These are phyloP conservation scores for Trichoderma guizhouense DNA, from an alignment of 2,329 filamentous ascomycete species.

Conservation along the genomic window DNA sequence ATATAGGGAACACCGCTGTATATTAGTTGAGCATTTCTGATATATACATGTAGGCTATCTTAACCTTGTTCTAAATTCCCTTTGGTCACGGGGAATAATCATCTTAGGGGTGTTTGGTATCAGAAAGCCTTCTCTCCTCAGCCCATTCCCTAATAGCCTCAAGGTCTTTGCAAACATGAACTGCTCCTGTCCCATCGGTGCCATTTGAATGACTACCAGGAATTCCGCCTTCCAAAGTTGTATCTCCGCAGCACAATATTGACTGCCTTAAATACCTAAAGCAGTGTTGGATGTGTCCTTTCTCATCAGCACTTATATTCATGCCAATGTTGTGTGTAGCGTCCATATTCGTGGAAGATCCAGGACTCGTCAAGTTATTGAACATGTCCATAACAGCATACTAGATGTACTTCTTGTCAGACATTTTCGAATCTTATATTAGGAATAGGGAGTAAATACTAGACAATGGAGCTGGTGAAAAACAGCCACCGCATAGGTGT, in stretches of 20 bases:
- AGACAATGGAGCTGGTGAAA: constrained; percentile 8
- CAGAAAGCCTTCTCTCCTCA: background rate
- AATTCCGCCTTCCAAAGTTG: background rate
- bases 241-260: background rate
- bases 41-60: background rate
- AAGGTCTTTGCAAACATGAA: background rate
- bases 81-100: background rate
- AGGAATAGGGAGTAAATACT: background rate
- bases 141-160: background rate
- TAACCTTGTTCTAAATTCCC: background rate
- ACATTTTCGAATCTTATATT: background rate
- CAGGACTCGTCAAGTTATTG: background rate
- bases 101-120: background rate
- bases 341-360: background rate
- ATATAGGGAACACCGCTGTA: background rate
- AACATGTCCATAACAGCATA: constrained; percentile 1
- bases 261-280: constrained; percentile 3
- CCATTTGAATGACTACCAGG: background rate
- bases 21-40: background rate
- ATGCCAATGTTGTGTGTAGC: background rate
- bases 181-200: constrained; percentile 2
- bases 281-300: background rate
- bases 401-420: background rate
- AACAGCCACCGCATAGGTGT: background rate
- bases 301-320: background rate